Base-by-base conservation (phyloP, 495 filamentous ascomycete genomes). In the Penicillium robsamsonii region DNA sequence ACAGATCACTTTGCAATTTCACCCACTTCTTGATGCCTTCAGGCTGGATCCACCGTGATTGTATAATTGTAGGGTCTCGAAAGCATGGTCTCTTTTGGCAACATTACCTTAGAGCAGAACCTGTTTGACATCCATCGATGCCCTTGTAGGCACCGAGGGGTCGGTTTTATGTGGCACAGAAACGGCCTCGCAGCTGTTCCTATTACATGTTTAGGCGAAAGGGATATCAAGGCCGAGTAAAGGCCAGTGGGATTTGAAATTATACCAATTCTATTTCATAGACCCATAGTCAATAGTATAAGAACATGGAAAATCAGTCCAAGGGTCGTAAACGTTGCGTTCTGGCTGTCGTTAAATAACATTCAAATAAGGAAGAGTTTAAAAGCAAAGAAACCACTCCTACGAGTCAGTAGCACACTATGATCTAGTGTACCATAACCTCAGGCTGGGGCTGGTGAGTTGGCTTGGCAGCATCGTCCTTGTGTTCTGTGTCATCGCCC, bases 401-500 rank as follows among this genome's bases (percentile, higher is more conserved):
- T 44, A 12, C 17, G 24, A 9, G 53, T 15, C 18, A 8, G 15
- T 27, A 31, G 10, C 10, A 48, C 20, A 46, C 35, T 33, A 29
- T 17, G n/a, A 44, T 63, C 61, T 70, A 82, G 68, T 82, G 80
- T 40, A 79, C 80, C 80, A 81, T 81, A 5, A 81, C 70, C 59
- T 81, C 78, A 15, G 75, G 62, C 40, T 79, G 75, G 31, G 70
- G 62, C 48, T 74, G 74, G 50, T 70, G 67, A 31, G 75, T 59
- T 33, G 72, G 57, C 47, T 73, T 70, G 57, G 63, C 58, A 13
- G 67, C 49, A 50, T 73, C 74, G 20, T 74, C 69, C 60, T 73
- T 75, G 22, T 68, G 68, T 52, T 81, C 79, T 24, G 73, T 65
- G 50, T 81, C 87, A 56, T 90, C 91, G 18, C 82, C 85, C 76